phyloP scores from a whole-genome alignment of 768 basidiomycete genomes.

The Boletus insuetus region DNA sequence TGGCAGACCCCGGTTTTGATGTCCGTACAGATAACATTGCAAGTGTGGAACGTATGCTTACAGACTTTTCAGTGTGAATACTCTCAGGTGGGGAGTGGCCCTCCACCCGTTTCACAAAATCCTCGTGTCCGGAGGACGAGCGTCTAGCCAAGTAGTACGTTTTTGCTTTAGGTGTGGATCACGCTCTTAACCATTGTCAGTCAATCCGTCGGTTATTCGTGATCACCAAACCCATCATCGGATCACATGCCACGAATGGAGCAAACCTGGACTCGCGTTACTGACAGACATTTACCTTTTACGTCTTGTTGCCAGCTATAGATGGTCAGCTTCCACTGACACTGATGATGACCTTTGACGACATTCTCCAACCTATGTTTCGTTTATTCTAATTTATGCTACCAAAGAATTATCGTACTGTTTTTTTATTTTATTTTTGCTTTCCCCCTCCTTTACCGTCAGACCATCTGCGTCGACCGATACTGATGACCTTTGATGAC shows the following conservation, averaged over 20 bases:
- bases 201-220: slow-evolving; percentile 84
- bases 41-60: slow-evolving; percentile 17
- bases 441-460: too few species aligned
- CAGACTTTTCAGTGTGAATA: slow-evolving; percentile 51
- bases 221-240: slow-evolving; percentile 75
- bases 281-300: slow-evolving; percentile 15
- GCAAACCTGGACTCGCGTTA: slow-evolving; percentile 12
- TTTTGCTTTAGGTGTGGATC: slow-evolving; percentile 5
- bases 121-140: slow-evolving; percentile 93
- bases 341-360: slow-evolving; percentile 32
- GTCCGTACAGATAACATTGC: slow-evolving; percentile 32
- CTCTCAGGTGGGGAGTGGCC: slow-evolving; percentile 63
- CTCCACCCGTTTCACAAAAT: slow-evolving; percentile 54
- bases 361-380: slow-evolving; percentile 21
- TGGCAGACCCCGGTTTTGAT: slow-evolving; percentile 87
- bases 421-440: slow-evolving; percentile 8
- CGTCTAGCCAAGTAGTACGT: slow-evolving; percentile 74
- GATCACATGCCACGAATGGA: slow-evolving; percentile 29
- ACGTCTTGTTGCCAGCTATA: slow-evolving; percentile 22
- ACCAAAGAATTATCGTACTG: slow-evolving; percentile 15
- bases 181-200: slow-evolving; percentile 38
- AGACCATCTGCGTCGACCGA: too few species aligned
- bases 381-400: slow-evolving; percentile 21
- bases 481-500: slow-evolving; percentile 32
- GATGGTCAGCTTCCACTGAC: slow-evolving; percentile 16